Evolutionary conservation across 1,284 basidiomycete species (phyloP).

Genomic region (Irpex sp.): DNA sequence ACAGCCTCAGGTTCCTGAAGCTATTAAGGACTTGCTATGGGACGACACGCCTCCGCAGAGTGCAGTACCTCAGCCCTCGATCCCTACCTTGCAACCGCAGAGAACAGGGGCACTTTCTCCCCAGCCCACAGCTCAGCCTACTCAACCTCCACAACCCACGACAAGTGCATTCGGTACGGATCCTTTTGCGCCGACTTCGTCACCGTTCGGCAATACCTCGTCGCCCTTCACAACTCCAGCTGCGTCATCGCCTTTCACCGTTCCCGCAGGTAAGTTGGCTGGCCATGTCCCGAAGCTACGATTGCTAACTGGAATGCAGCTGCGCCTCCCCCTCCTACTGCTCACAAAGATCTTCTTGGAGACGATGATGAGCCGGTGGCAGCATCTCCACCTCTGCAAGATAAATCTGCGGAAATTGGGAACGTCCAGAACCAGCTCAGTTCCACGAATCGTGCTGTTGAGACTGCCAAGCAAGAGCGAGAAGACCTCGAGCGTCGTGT

Average conservation of each 20-base stretch:
- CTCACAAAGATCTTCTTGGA: constrained; percentile 57
- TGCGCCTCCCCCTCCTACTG: constrained; percentile 15
- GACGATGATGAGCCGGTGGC: constrained; percentile 60
- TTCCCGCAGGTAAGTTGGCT: constrained; percentile 17
- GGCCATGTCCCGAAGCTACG: background rate
- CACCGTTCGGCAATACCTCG: constrained; percentile 3
- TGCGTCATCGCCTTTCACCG: background rate
- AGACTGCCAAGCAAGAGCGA: constrained; percentile 58
- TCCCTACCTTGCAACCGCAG: constrained; percentile 36
- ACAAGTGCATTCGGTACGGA: constrained; percentile 28
- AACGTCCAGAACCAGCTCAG: constrained; percentile 81
- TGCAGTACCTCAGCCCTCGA: constrained; percentile 27
- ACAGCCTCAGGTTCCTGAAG: constrained; percentile 33
- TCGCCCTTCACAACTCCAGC: background rate
- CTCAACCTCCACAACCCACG: constrained; percentile 10
- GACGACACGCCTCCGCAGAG: constrained; percentile 64
- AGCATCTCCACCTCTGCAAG: constrained; percentile 52
- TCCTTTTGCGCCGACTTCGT: constrained; percentile 37
- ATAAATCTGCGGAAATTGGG: constrained; percentile 78
- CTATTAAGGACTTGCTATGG: constrained; percentile 46
- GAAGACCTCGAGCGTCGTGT: constrained; percentile 52
- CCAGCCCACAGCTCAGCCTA: constrained; percentile 22
- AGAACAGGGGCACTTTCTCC: constrained; percentile 26
- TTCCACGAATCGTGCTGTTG: constrained; percentile 74
- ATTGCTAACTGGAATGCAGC: background rate